Percentiles rank a stretch among this genome's conserved stretches.
These are phyloP conservation scores for Casuarina glauca DNA, from an alignment of 306 rosid genomes.

Conservation along the genomic window DNA sequence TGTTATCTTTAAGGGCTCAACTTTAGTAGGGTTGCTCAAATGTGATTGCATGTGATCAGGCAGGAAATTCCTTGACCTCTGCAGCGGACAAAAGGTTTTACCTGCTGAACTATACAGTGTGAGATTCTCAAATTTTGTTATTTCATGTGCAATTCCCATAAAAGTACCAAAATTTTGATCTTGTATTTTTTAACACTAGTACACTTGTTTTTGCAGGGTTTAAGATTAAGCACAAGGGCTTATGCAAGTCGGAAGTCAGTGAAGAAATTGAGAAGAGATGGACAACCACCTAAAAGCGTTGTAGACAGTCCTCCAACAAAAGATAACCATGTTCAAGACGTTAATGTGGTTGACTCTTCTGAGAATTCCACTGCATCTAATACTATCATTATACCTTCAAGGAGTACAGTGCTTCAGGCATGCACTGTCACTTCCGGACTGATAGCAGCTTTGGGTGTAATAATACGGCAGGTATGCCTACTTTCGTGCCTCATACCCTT, in stretches of 20 bases:
- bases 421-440: conserved; percentile 71
- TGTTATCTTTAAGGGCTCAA: background rate
- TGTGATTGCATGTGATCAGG: conserved; percentile 33
- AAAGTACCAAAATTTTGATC: background rate
- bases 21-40: conserved; percentile 17
- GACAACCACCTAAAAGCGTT: conserved; percentile 22
- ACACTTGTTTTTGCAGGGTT: conserved; percentile 37
- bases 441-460: conserved; percentile 67
- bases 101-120: conserved; percentile 31
- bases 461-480: conserved; percentile 65
- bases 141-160: background rate
- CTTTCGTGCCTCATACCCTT: conserved; percentile 21
- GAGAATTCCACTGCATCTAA: conserved; percentile 42
- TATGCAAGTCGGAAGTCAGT: conserved; percentile 55
- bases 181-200: conserved; percentile 1
- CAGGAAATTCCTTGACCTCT: conserved; percentile 29
- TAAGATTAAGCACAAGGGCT: conserved; percentile 37
- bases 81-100: conserved; percentile 25
- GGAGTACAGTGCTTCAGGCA: conserved; percentile 77
- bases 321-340: conserved; percentile 45
- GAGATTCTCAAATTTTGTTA: conserved; percentile 19
- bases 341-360: conserved; percentile 28
- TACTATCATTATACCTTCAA: conserved; percentile 45
- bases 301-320: conserved; percentile 39
- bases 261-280: conserved; percentile 51